A percentile compares a stretch with the other conserved stretches of the same genome.
Evolutionary conservation across 495 filamentous ascomycete genomes (phyloP).

Genomic region (Penicillium coprophilum): DNA sequence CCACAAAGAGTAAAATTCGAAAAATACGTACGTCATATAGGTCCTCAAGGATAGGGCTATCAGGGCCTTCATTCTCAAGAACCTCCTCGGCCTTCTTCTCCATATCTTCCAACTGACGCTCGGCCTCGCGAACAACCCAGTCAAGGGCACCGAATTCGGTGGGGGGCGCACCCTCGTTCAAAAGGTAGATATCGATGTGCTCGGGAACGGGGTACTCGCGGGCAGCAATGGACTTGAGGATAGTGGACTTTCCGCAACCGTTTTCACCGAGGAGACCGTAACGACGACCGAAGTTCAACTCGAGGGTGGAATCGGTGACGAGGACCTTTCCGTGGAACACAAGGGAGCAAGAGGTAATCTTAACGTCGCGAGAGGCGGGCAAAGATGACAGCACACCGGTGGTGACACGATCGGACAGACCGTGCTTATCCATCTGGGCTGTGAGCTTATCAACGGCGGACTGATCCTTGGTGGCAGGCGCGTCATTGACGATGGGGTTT

Average conservation of each 20-base stretch:
- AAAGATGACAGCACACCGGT: slow-evolving; percentile 94
- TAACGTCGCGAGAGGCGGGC: slow-evolving; percentile 81
- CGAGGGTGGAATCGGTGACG: slow-evolving; percentile 87
- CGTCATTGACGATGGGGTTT: slow-evolving; percentile 58
- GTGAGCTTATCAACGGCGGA: slow-evolving; percentile 78
- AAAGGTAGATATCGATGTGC: slow-evolving; percentile 95
- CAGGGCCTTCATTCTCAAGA: slow-evolving; percentile 86
- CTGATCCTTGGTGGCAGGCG: slow-evolving; percentile 65
- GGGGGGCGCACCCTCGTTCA: slow-evolving; percentile 96
- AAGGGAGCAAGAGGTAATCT: slow-evolving; percentile 88
- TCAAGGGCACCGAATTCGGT: slow-evolving; percentile 87
- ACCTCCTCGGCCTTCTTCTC: slow-evolving; percentile 88
- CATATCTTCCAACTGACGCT: slow-evolving; percentile 86
- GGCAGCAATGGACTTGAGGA: slow-evolving; percentile 89
- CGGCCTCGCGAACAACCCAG: slow-evolving; percentile 95
- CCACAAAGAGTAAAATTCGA: slow-evolving; percentile 3
- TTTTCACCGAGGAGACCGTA: slow-evolving; percentile 98
- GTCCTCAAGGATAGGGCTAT: slow-evolving; percentile 87
- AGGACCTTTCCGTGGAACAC: slow-evolving; percentile 98
- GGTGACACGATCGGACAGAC: slow-evolving; percentile 95
- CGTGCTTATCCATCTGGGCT: slow-evolving; percentile 92
- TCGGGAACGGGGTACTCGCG: slow-evolving; percentile 96
- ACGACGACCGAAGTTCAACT: slow-evolving; percentile 87
- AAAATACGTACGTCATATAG: slow-evolving; percentile 82
- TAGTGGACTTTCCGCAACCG: slow-evolving; percentile 96